Evolutionary conservation across 129 eudicot species (phyloP), one percentile per base, ranked within the genome.

Genomic region (Dittrichia graveolens): DNA sequence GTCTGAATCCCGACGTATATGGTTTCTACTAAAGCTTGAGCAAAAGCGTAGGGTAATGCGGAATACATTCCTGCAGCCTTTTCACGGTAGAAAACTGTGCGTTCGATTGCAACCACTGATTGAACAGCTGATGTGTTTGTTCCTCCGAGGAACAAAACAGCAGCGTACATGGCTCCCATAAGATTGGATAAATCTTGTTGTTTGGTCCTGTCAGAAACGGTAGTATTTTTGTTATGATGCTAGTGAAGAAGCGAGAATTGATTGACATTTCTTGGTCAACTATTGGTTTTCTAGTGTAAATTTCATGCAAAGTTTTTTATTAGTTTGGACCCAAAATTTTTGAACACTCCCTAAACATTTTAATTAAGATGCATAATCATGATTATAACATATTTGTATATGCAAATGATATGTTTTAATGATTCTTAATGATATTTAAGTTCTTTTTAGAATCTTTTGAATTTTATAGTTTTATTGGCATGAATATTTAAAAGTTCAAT

Each of bases 41-140:
- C 88, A 76, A 88, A 86, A 7, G 97, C 90, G 41, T 85, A 87
- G 31, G 96, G 95, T 73, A 90, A 73, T 8, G 89, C 85, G 3
- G 95, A 91, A 66, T 81, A 91, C 95, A 88, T 88, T 45, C 97
- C 92, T 0, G 97, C 97, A 39, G 90, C 97, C 77, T 81, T 88
- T 80, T 91, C 97, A 2, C 97, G 87, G 69, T 91, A 91, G 59
- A 88, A 91, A 52, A 91, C 90, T 13, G 88, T 85, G 65, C 97
- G 83, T 48, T 88, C 97, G 1, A 86, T 73, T 11, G 87, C 86
- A 0, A 91, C 97, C 3, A 88, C 90, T 16, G 97, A 81, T 58
- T 83, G 95, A 38, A 91, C 97, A 0, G 95, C 84, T 6, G 92
- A 81, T n/a, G 95, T 81, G 69, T 91, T 88, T 74, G 90, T 78